phyloP scores from a whole-genome alignment of 2,329 filamentous ascomycete genomes.

The Pyricularia grisea region DNA sequence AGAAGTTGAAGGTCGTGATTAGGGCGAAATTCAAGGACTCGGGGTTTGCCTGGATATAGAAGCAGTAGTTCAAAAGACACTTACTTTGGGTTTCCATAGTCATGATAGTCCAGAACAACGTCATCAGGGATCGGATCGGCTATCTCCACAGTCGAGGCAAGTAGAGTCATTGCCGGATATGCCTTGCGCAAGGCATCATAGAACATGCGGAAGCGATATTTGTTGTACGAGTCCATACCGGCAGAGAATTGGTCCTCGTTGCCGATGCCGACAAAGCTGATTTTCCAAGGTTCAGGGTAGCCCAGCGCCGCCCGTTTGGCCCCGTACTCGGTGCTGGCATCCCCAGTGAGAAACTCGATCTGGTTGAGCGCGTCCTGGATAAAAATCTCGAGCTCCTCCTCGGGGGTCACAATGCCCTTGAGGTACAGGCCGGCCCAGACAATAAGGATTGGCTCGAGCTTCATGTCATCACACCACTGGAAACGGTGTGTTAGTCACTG shows the following conservation, averaged over 20 bases:
- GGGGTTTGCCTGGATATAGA: no score
- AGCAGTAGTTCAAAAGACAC: background rate
- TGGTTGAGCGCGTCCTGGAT: conserved; percentile 53
- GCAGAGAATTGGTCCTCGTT: conserved; percentile 56
- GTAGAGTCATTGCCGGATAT: conserved; percentile 16
- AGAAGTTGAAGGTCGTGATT: no score
- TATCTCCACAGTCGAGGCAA: conserved; percentile 17
- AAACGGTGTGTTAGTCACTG: background rate
- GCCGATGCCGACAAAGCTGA: conserved; percentile 56
- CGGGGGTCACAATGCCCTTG: conserved; percentile 28
- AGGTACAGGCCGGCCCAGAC: conserved; percentile 40
- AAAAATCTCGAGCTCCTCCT: conserved; percentile 37
- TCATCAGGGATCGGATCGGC: conserved; percentile 12
- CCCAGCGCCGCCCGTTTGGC: conserved; percentile 49
- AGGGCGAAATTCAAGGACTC: no score
- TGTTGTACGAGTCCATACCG: conserved; percentile 37
- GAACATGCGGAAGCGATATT: conserved; percentile 49
- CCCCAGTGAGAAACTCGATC: conserved; percentile 53
- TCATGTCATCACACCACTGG: conserved; percentile 1
- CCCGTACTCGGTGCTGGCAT: conserved; percentile 44
- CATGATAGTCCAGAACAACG: conserved; percentile 15
- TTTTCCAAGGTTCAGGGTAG: conserved; percentile 49
- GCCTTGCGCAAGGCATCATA: conserved; percentile 39
- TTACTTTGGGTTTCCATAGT: conserved; percentile 21
- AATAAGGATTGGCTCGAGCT: conserved; percentile 23